These are phyloP conservation scores for Phytophthora crassamura DNA, from an alignment of 352 stramenopile species.

Conservation along the genomic window DNA sequence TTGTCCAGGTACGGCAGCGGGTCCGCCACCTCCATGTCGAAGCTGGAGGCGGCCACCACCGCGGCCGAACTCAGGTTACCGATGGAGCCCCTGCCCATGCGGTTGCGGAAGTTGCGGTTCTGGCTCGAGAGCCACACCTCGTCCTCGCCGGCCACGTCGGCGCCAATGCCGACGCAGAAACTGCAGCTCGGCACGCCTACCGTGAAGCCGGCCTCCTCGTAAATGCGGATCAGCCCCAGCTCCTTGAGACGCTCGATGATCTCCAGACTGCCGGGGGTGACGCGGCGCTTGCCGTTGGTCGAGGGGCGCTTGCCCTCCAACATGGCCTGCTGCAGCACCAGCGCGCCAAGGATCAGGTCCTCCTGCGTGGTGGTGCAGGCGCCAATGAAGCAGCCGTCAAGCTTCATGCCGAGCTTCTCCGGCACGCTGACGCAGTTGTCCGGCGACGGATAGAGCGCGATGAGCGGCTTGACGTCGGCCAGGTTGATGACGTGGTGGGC, in stretches of 20 bases:
- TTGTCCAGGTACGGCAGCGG: conserved; percentile 67
- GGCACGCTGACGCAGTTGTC: conserved; percentile 80
- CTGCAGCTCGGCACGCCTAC: conserved; percentile 81
- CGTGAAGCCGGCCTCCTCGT: conserved; percentile 81
- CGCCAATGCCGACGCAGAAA: conserved; percentile 85
- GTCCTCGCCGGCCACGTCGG: conserved; percentile 72
- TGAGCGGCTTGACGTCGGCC: conserved; percentile 58
- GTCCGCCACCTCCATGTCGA: conserved; percentile 79
- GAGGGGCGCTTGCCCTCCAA: conserved; percentile 64
- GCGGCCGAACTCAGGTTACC: conserved; percentile 77
- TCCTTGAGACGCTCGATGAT: conserved; percentile 72
- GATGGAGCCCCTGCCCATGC: conserved; percentile 85
- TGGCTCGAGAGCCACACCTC: conserved; percentile 86
- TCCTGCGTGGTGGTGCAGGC: conserved; percentile 85
- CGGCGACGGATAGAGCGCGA: conserved; percentile 80
- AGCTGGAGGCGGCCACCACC: conserved; percentile 77
- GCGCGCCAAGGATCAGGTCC: conserved; percentile 77
- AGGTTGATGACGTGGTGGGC: conserved; percentile 82
- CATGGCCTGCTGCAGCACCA: conserved; percentile 81
- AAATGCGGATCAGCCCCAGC: conserved; percentile 73
- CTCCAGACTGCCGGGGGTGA: conserved; percentile 81
- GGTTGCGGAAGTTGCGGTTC: conserved; percentile 89
- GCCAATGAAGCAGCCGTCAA: conserved; percentile 87
- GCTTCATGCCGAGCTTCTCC: conserved; percentile 77
- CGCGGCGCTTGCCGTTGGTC: conserved; percentile 58